Evolutionary conservation across 495 filamentous ascomycete species (phyloP), one percentile per base, ranked within the genome.

Genomic region (Penicillium pulvis): DNA sequence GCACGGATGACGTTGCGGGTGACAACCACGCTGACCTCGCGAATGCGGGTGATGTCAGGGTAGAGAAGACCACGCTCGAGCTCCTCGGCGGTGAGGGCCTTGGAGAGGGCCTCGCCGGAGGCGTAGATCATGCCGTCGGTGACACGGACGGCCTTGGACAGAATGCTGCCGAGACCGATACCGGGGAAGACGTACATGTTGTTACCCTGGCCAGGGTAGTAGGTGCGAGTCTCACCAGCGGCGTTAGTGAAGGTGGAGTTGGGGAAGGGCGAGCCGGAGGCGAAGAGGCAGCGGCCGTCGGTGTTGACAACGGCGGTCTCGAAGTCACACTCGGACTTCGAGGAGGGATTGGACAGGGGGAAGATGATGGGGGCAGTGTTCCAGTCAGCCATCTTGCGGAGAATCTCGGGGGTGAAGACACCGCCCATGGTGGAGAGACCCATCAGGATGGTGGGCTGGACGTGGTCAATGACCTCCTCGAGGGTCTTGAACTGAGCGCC

Each of bases 161-260:
- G 87, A 67, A 98, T 97, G 58, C 93, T 91, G 56, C 92, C 94
- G 33, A 98, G 85, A 36, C 94, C 94, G 59, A 98, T 92, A 67
- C 94, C 94, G 3, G 94, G 94, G 86, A 98, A 98, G 48, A 98
- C 92, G 64, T 97, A 98, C 79, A 90, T 89, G 78, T 95, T 95
- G 81, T 89, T 90, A 48, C 82, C 94, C 79, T 98, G 94, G 74
- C 95, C 95, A 19, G 94, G 91, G 71, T 89, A 86, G 77, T 93
- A 87, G 46, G 82, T 82, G 64, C 87, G 82, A 54, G 88, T 85
- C 31, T 83, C 79, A 44, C 83, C 85, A 48, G 84, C 81, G 42
- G 77, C 69, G 65, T 81, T 78, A 67, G 86, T 86, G 65, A 77
- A 80, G 36, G 79, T 71, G 59, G 87, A 79, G n/a, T 85, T 79